Evolutionary conservation across 257 asterid species (phyloP).

Genomic region (Ilex aquifolium): DNA sequence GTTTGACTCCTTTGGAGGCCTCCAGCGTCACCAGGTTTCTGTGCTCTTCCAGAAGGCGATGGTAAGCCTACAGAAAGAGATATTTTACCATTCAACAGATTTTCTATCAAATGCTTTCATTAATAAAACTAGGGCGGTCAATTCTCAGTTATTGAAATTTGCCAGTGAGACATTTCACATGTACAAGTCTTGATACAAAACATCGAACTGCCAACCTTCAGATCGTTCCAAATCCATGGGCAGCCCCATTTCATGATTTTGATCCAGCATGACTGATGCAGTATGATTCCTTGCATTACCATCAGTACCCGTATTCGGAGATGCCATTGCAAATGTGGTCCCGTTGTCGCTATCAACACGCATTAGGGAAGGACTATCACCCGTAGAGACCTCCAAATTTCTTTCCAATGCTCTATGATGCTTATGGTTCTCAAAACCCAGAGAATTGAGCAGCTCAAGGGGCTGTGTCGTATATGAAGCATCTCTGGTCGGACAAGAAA

Average conservation of each 20-base stretch:
- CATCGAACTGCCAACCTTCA: conserved; percentile 53
- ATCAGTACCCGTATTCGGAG: conserved; percentile 26
- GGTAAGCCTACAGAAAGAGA: conserved; percentile 50
- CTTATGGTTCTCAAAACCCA: conserved; percentile 69
- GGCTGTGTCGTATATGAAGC: conserved; percentile 96
- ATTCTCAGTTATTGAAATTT: not conserved
- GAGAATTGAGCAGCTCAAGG: conserved; percentile 90
- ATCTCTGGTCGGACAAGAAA: conserved; percentile 53
- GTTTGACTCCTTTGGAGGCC: conserved; percentile 83
- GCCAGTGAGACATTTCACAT: conserved; percentile 5
- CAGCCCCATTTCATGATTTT: conserved; percentile 41
- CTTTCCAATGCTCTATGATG: conserved; percentile 35
- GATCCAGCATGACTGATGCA: conserved; percentile 26
- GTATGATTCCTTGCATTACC: conserved; percentile 20
- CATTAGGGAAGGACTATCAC: conserved; percentile 18
- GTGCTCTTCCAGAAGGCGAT: conserved; percentile 75
- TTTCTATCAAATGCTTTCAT: not conserved
- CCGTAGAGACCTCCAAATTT: conserved; percentile 43
- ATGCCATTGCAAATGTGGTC: conserved; percentile 23
- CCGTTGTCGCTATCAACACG: conserved; percentile 47
- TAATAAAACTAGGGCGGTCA: not conserved
- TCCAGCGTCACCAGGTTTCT: conserved; percentile 42
- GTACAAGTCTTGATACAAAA: not conserved
- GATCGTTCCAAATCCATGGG: conserved; percentile 61
- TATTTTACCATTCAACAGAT: not conserved